Evolutionary conservation across 1,284 basidiomycete species (phyloP).

Genomic region (Cronartium ribicola): DNA sequence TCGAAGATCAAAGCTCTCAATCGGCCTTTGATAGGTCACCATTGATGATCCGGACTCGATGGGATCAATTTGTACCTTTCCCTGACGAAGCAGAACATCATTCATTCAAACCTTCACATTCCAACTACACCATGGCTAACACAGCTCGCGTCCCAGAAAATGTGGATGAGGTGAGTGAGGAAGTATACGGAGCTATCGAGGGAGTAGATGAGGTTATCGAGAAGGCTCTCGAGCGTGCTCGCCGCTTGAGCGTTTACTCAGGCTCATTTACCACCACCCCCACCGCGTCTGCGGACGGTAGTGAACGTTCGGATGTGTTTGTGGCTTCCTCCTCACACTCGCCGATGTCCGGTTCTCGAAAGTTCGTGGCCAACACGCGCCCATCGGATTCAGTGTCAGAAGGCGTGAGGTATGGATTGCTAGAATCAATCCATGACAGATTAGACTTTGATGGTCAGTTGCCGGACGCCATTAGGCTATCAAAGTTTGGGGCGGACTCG

Average conservation of each 20-base stretch:
- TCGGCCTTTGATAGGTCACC: background rate
- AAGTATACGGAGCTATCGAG: background rate
- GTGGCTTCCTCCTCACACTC: background rate
- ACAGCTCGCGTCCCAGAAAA: background rate
- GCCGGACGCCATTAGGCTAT: slow-evolving; percentile 7
- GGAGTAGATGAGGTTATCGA: background rate
- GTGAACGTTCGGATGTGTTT: too few species aligned
- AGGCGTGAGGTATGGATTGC: slow-evolving; percentile 17
- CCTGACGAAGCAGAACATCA: background rate
- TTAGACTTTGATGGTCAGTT: slow-evolving; percentile 12
- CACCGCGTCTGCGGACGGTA: too few species aligned
- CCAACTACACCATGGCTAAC: background rate
- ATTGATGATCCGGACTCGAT: background rate
- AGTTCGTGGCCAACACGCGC: slow-evolving; percentile 6
- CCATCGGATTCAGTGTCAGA: slow-evolving; percentile 18
- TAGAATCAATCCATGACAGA: background rate
- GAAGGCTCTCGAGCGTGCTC: background rate
- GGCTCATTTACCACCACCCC: background rate
- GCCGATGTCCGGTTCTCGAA: background rate
- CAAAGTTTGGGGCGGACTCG: background rate
- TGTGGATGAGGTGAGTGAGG: too few species aligned
- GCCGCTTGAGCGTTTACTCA: background rate
- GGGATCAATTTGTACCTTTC: background rate
- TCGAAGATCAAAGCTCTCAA: background rate
- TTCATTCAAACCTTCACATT: background rate